Evolutionary conservation across 768 basidiomycete species (phyloP).

Genomic region (Boletus tylopilopsis): DNA sequence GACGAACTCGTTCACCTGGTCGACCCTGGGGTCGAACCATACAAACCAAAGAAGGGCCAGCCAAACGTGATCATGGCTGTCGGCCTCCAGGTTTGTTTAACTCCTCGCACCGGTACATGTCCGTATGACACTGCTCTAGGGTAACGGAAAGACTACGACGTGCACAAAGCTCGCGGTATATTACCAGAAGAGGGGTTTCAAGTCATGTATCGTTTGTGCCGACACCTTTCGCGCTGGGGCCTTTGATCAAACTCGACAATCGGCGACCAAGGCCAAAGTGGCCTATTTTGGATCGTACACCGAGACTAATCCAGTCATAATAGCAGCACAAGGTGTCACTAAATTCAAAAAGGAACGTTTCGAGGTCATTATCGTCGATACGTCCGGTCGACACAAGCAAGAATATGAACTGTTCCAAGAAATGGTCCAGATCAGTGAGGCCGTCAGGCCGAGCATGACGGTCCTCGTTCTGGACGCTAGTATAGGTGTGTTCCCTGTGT

Average conservation of each 20-base stretch:
- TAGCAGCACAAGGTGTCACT: slow-evolving; percentile 89
- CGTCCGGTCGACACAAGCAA: slow-evolving; percentile 95
- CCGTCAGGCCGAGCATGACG: slow-evolving; percentile 95
- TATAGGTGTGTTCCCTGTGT: slow-evolving; percentile 55
- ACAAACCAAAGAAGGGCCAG: slow-evolving; percentile 95
- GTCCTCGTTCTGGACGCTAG: slow-evolving; percentile 94
- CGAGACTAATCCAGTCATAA: slow-evolving; percentile 95
- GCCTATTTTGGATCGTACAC: slow-evolving; percentile 99
- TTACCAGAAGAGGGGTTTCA: slow-evolving; percentile 95
- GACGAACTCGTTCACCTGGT: slow-evolving; percentile 95
- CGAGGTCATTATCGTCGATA: slow-evolving; percentile 98
- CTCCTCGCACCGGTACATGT: background rate
- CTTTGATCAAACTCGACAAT: slow-evolving; percentile 98
- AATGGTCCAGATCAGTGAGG: slow-evolving; percentile 95
- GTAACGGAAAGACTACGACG: slow-evolving; percentile 98
- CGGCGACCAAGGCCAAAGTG: slow-evolving; percentile 97
- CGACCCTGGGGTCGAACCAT: slow-evolving; percentile 93
- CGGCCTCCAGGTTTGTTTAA: slow-evolving; percentile 73
- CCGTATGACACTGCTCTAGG: slow-evolving; percentile 43
- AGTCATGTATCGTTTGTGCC: slow-evolving; percentile 95
- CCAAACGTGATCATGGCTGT: slow-evolving; percentile 96
- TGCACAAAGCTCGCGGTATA: slow-evolving; percentile 98
- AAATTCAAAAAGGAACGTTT: slow-evolving; percentile 99
- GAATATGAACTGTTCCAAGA: slow-evolving; percentile 95
- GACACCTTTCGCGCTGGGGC: slow-evolving; percentile 99